Evolutionary conservation across 148 eudicot genomes (phyloP).

Genomic region (Rhododendron griersonianum): DNA sequence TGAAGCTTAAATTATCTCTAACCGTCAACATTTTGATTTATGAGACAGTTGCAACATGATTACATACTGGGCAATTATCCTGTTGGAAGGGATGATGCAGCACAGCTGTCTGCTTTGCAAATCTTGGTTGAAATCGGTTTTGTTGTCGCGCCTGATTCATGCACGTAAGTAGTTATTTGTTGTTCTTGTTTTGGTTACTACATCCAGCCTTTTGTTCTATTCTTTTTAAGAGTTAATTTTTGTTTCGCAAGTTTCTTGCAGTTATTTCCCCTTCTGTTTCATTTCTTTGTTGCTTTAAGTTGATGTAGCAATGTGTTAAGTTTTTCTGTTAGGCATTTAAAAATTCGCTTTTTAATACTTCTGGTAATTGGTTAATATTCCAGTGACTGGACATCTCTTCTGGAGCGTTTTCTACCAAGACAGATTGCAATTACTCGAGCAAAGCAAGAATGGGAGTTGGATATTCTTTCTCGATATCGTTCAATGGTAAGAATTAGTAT

Average conservation of each 20-base stretch:
- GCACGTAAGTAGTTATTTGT: slow-evolving; percentile 64
- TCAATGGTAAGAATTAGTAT: slow-evolving; percentile 51
- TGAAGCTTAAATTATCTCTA: slow-evolving; percentile 1
- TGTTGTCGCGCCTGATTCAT: slow-evolving; percentile 63
- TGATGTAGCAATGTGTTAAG: not conserved
- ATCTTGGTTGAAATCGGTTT: slow-evolving; percentile 91
- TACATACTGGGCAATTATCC: slow-evolving; percentile 96
- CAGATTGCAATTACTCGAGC: slow-evolving; percentile 91
- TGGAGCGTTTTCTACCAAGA: slow-evolving; percentile 86
- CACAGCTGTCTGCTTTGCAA: slow-evolving; percentile 86
- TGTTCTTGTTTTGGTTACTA: not conserved
- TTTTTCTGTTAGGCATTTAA: not conserved
- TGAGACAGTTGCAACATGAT: slow-evolving; percentile 88
- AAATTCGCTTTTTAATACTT: not conserved
- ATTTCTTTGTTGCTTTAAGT: not conserved
- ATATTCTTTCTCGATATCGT: slow-evolving; percentile 76
- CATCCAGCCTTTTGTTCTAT: not conserved
- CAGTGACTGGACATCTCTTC: slow-evolving; percentile 94
- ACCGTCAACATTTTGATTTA: not conserved
- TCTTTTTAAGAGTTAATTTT: not conserved
- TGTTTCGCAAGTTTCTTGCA: not conserved
- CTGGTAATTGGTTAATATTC: not conserved
- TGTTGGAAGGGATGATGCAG: slow-evolving; percentile 97
- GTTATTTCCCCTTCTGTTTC: not conserved
- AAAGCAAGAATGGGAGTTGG: slow-evolving; percentile 87